Evolutionary conservation across 2,329 filamentous ascomycete species (phyloP).

Genomic region (Amauroascus verrucosus): DNA sequence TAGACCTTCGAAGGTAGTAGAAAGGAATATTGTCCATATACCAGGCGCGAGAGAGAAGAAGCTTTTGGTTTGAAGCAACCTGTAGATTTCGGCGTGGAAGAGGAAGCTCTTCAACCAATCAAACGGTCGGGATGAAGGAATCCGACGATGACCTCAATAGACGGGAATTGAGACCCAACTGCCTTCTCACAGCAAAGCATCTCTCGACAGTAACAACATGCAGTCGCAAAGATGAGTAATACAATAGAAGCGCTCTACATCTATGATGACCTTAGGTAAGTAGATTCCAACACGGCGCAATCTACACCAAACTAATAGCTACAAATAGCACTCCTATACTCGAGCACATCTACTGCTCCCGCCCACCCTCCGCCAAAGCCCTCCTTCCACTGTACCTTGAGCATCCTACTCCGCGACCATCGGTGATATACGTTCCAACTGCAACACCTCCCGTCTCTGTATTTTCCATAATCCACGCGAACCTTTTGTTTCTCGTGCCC

Average conservation of each 20-base stretch:
- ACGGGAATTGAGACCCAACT: too few species aligned
- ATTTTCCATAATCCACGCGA: constrained; percentile 78
- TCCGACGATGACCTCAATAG: not conserved
- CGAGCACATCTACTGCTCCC: constrained; percentile 76
- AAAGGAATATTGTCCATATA: too few species aligned
- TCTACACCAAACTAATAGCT: constrained; percentile 9
- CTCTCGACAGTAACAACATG: not conserved
- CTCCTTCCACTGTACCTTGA: constrained; percentile 80
- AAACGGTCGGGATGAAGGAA: not conserved
- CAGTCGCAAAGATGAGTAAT: constrained; percentile 56
- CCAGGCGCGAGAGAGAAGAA: not conserved
- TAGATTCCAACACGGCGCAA: constrained; percentile 3
- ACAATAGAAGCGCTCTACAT: constrained; percentile 93
- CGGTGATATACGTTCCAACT: constrained; percentile 72
- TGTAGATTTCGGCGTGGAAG: too few species aligned
- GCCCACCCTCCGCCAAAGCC: constrained; percentile 63
- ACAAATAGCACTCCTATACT: constrained; percentile 63
- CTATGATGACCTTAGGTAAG: constrained; percentile 88
- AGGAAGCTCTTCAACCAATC: not conserved
- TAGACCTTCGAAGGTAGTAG: too few species aligned
- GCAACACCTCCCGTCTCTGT: constrained; percentile 77
- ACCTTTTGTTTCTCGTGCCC: constrained; percentile 75
- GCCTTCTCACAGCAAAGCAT: not conserved
- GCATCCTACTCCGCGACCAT: constrained; percentile 69
- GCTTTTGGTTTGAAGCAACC: too few species aligned